Percentiles rank a stretch among this genome's conserved stretches.
Evolutionary conservation across 495 filamentous ascomycete species (phyloP).

Genomic region (Friedmanniomyces simplex): DNA sequence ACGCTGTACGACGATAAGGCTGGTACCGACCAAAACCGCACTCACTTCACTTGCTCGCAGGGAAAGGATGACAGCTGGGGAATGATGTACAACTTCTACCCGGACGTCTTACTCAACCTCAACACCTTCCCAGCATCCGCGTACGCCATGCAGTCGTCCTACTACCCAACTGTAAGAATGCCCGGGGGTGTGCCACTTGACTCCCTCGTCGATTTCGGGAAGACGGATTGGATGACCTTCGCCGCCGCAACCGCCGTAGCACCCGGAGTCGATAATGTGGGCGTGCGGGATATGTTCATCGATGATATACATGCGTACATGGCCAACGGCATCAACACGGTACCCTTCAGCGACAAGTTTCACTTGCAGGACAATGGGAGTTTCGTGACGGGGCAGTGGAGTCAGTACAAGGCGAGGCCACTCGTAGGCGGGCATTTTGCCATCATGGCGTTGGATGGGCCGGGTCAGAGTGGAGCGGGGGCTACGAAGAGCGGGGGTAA

Average conservation of each 20-base stretch:
- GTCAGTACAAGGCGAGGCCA: conserved; percentile 36
- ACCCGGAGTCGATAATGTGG: background rate
- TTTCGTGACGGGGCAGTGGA: conserved; percentile 11
- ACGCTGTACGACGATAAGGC: conserved; percentile 34
- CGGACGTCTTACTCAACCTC: conserved; percentile 38
- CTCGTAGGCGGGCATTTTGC: conserved; percentile 49
- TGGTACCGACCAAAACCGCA: conserved; percentile 31
- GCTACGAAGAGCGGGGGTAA: background rate
- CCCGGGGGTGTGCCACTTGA: conserved; percentile 14
- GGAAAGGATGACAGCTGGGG: conserved; percentile 31
- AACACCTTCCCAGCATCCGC: conserved; percentile 23
- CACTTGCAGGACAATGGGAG: conserved; percentile 26
- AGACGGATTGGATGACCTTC: conserved; percentile 26
- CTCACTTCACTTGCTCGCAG: conserved; percentile 39
- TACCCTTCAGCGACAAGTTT: conserved; percentile 38
- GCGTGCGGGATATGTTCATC: conserved; percentile 26
- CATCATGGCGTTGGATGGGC: conserved; percentile 30
- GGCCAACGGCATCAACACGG: conserved; percentile 39
- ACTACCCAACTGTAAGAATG: conserved; percentile 12
- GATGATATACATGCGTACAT: conserved; percentile 37
- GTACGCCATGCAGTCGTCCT: conserved; percentile 13
- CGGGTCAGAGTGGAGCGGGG: background rate
- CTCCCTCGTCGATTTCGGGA: conserved; percentile 12
- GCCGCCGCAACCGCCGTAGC: conserved; percentile 13
- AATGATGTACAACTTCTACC: conserved; percentile 39